phyloP scores from a whole-genome alignment of 306 rosid genomes.

The Chamaecrista fasciculata region DNA sequence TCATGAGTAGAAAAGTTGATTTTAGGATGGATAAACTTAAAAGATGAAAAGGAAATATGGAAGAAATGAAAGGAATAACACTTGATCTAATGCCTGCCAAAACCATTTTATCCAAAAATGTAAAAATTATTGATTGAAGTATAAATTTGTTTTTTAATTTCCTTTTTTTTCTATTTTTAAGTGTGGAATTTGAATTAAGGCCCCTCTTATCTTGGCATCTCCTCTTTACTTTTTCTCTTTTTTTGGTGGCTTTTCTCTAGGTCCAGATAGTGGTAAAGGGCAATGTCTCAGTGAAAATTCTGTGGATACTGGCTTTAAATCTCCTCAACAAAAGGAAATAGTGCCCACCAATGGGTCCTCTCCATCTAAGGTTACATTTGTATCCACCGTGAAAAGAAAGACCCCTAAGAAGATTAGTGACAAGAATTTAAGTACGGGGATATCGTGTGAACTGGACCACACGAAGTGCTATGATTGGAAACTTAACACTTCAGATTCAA shows the following conservation, averaged over 20 bases:
- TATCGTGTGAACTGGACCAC: slow-evolving; percentile 37
- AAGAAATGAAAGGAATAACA: not conserved
- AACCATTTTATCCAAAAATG: not conserved
- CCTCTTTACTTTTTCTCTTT: slow-evolving; percentile 13
- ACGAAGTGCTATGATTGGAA: slow-evolving; percentile 47
- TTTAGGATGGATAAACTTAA: not conserved
- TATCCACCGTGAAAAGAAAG: slow-evolving; percentile 40
- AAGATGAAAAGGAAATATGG: not conserved
- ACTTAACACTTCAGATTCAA: slow-evolving; percentile 43
- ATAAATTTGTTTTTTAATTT: not conserved
- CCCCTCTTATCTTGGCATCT: not conserved
- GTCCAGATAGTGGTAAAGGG: slow-evolving; percentile 48
- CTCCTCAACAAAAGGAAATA: slow-evolving; percentile 52
- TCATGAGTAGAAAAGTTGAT: not conserved
- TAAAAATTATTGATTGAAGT: not conserved
- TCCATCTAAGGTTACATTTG: slow-evolving; percentile 41
- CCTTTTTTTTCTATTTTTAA: not conserved
- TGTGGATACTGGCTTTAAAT: slow-evolving; percentile 38
- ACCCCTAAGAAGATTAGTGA: slow-evolving; percentile 35
- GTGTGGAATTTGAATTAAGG: not conserved
- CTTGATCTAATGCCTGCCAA: not conserved
- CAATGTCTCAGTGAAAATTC: slow-evolving; percentile 45
- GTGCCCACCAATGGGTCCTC: slow-evolving; percentile 65
- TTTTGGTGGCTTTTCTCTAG: slow-evolving; percentile 28
- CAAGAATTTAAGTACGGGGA: slow-evolving; percentile 39